Percentiles rank a stretch among this genome's conserved stretches.
Conservation (phyloP, 306 rosid species). For the Lupinus albus region DNA sequence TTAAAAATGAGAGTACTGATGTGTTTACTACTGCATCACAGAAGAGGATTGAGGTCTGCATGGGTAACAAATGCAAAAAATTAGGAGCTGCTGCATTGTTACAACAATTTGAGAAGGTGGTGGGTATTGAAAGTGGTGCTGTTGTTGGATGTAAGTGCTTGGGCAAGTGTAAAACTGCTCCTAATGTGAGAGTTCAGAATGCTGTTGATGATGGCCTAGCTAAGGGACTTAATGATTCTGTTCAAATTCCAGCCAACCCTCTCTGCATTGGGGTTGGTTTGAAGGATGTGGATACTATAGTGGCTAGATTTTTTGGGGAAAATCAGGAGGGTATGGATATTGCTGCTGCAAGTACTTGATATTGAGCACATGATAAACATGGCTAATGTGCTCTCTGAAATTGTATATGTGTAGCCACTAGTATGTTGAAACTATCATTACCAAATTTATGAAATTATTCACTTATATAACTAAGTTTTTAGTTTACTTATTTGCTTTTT, state of each 20-base stretch:
- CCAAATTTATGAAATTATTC: neutral
- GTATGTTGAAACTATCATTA: too few species aligned
- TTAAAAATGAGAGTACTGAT: slow-evolving; percentile 18
- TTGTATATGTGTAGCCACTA: slow-evolving; percentile 11
- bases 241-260: slow-evolving; percentile 57
- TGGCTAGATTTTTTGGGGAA: slow-evolving; percentile 56
- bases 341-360: slow-evolving; percentile 39
- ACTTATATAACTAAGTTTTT: neutral
- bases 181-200: slow-evolving; percentile 72
- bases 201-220: slow-evolving; percentile 36
- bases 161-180: slow-evolving; percentile 91
- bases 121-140: slow-evolving; percentile 62
- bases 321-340: slow-evolving; percentile 37
- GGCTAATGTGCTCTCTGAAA: neutral
- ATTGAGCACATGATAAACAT: neutral
- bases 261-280: slow-evolving; percentile 73
- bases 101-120: slow-evolving; percentile 64
- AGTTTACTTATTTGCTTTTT: too few species aligned
- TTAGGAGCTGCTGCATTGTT: slow-evolving; percentile 67
- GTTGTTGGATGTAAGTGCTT: slow-evolving; percentile 85
- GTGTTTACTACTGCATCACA: slow-evolving; percentile 30
- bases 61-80: slow-evolving; percentile 82
- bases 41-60: slow-evolving; percentile 80
- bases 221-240: slow-evolving; percentile 47
- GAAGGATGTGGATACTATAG: slow-evolving; percentile 74